A percentile compares a stretch with the other conserved stretches of the same genome.
phyloP scores from a whole-genome alignment of 1,284 basidiomycete species.

The Heterobasidion occidentale region DNA sequence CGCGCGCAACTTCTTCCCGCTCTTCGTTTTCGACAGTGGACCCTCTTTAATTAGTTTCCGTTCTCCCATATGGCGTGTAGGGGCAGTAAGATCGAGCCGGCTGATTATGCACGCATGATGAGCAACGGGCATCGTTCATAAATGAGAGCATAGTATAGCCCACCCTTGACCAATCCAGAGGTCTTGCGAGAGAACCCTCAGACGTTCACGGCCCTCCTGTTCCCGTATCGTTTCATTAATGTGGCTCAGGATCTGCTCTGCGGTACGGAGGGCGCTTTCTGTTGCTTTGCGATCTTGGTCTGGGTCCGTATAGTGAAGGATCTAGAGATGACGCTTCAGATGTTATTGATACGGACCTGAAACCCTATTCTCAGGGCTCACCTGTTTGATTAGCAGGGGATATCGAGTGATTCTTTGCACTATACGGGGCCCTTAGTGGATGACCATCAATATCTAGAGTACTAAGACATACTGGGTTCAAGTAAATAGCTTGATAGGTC shows the following conservation, averaged over 20 bases:
- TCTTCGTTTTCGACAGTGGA: slow-evolving; percentile 72
- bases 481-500: slow-evolving; percentile 90
- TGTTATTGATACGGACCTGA: background rate
- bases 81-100: slow-evolving; percentile 83
- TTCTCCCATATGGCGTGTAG: slow-evolving; percentile 73
- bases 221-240: slow-evolving; percentile 90
- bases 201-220: slow-evolving; percentile 71
- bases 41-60: slow-evolving; percentile 80
- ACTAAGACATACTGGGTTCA: slow-evolving; percentile 69
- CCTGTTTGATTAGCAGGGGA: slow-evolving; percentile 83
- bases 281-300: slow-evolving; percentile 53
- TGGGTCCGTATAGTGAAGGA: slow-evolving; percentile 71
- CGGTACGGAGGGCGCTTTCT: slow-evolving; percentile 46
- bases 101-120: slow-evolving; percentile 25
- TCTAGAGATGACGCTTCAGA: slow-evolving; percentile 32
- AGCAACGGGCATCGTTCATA: background rate
- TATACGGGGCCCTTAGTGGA: slow-evolving; percentile 19
- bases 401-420: slow-evolving; percentile 96
- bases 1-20: slow-evolving; percentile 70
- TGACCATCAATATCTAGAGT: background rate
- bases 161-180: slow-evolving; percentile 85
- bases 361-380: slow-evolving; percentile 15
- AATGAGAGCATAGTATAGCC: slow-evolving; percentile 16
- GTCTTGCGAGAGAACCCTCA: slow-evolving; percentile 67
- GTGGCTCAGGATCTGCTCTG: slow-evolving; percentile 67